phyloP scores from a whole-genome alignment of 2,329 filamentous ascomycete species.

The Ophiosphaerella narmari region DNA sequence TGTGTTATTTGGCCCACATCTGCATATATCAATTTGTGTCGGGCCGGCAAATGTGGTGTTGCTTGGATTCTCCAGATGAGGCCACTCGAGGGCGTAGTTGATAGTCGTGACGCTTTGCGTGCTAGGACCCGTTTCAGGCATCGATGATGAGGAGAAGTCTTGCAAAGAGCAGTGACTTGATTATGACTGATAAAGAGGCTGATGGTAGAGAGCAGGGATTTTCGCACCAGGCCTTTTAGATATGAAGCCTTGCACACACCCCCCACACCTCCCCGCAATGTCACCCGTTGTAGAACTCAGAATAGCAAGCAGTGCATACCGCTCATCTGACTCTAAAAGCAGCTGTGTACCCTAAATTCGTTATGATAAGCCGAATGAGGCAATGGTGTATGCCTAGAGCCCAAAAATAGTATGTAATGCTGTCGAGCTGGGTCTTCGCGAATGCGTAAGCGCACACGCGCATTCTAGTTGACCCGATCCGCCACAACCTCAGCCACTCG shows the following conservation, averaged over 20 bases:
- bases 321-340: constrained; percentile 16
- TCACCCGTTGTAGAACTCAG: constrained; percentile 3
- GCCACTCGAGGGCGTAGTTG: constrained; percentile 39
- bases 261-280: constrained; percentile 1
- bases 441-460: constrained; percentile 15
- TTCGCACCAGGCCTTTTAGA: not conserved
- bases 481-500: constrained; percentile 1
- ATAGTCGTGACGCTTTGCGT: constrained; percentile 44
- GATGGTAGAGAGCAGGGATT: not conserved
- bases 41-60: constrained; percentile 36
- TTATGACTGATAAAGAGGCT: not conserved
- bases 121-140: constrained; percentile 25
- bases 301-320: constrained; percentile 24
- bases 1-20: constrained; percentile 19
- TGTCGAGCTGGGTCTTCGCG: constrained; percentile 10
- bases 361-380: constrained; percentile 11
- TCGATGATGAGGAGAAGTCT: constrained; percentile 22
- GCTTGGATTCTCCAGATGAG: constrained; percentile 34
- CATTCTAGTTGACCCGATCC: not conserved
- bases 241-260: constrained; percentile 1
- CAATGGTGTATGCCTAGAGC: constrained; percentile 4
- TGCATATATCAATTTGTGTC: constrained; percentile 33
- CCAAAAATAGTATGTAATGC: constrained; percentile 19
- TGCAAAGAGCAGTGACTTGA: not conserved
- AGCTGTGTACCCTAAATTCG: constrained; percentile 1